Conservation (phyloP, 1,139 yeast genomes). For the Geotrichum macrosporum region DNA sequence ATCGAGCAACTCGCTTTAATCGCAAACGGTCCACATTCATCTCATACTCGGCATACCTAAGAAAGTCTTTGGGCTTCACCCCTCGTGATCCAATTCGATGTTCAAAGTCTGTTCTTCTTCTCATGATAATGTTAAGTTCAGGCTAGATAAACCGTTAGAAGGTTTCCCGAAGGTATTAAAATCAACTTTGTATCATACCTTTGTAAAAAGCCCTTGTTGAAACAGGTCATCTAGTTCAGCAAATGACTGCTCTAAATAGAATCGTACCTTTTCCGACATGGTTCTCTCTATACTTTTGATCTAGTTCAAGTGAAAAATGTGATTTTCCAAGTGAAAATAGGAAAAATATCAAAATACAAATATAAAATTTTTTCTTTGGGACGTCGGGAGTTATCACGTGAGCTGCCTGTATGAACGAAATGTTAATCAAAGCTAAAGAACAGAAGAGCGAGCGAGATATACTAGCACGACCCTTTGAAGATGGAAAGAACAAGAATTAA, state of each 20-base stretch:
- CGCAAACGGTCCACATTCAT: constrained; percentile 73
- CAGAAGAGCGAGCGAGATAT: not conserved
- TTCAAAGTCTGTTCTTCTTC: constrained; percentile 92
- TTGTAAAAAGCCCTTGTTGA: constrained; percentile 65
- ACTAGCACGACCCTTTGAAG: too few relatives aligned
- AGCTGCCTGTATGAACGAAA: too few relatives aligned
- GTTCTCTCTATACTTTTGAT: not conserved
- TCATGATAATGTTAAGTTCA: constrained; percentile 83
- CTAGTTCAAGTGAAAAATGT: not conserved
- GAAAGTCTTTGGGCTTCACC: constrained; percentile 69
- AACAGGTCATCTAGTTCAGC: constrained; percentile 91
- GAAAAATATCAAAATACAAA: too few relatives aligned
- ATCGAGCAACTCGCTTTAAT: constrained; percentile 61
- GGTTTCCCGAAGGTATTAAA: too few relatives aligned
- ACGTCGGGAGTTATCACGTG: not conserved
- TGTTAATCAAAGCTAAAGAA: too few relatives aligned
- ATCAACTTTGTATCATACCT: too few relatives aligned
- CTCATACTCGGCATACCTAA: constrained; percentile 79
- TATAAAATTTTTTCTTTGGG: not conserved
- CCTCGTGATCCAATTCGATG: constrained; percentile 86
- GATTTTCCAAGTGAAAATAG: not conserved
- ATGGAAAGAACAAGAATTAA: too few relatives aligned
- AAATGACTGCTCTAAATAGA: constrained; percentile 75
- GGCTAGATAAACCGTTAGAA: constrained; percentile 44
- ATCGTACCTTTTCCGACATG: constrained; percentile 75